These are phyloP conservation scores for Arthrobotrys entomopaga DNA, from an alignment of 2,329 filamentous ascomycete genomes.

Conservation along the genomic window DNA sequence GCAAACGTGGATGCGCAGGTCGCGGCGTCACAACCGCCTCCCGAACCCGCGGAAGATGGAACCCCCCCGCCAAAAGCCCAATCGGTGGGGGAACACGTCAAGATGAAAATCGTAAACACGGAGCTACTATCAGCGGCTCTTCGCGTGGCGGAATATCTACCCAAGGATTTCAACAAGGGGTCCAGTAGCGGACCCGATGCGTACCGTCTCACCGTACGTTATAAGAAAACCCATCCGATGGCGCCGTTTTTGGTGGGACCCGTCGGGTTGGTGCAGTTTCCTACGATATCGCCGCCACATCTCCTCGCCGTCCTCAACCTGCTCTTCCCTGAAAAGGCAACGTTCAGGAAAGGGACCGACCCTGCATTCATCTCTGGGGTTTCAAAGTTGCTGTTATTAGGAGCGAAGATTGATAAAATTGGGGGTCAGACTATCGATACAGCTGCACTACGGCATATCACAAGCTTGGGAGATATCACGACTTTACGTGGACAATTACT, in stretches of 20 bases:
- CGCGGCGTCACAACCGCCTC: conserved; percentile 20
- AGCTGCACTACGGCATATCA: conserved; percentile 73
- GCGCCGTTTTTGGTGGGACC: conserved; percentile 83
- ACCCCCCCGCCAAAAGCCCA: conserved; percentile 20
- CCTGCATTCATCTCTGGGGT: conserved; percentile 79
- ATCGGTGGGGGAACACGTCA: conserved; percentile 70
- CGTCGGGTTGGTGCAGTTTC: conserved; percentile 81
- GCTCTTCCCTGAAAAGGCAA: conserved; percentile 84
- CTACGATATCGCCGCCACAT: conserved; percentile 82
- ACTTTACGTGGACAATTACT: conserved; percentile 85
- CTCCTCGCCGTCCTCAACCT: conserved; percentile 82
- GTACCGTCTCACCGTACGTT: conserved; percentile 67
- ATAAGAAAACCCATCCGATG: conserved; percentile 70
- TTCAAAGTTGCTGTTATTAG: conserved; percentile 86
- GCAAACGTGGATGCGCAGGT: conserved; percentile 69
- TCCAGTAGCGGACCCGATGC: conserved; percentile 58
- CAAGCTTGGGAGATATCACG: conserved; percentile 73
- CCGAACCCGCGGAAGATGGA: conserved; percentile 33
- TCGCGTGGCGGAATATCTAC: conserved; percentile 83
- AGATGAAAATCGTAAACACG: conserved; percentile 80
- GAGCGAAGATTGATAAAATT: conserved; percentile 78
- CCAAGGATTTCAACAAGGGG: conserved; percentile 48
- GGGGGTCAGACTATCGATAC: conserved; percentile 79
- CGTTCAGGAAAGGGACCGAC: conserved; percentile 82
- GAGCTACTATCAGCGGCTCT: conserved; percentile 88